Evolutionary conservation across 2,329 filamentous ascomycete species (phyloP).

Genomic region (Grosmannia penicillata): DNA sequence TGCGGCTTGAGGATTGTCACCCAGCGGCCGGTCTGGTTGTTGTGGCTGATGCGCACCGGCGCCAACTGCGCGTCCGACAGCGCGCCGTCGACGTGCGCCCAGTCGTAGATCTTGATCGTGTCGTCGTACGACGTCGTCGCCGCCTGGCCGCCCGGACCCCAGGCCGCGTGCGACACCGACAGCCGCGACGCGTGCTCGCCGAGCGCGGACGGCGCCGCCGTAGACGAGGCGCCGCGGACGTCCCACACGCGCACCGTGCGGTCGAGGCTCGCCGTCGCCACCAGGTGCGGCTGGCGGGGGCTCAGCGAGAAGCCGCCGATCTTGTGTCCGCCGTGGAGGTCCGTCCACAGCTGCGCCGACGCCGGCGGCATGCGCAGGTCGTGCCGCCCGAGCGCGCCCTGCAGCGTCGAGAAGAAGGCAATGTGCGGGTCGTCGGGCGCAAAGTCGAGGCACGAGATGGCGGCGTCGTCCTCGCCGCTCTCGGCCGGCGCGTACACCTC

Average conservation of each 20-base stretch:
- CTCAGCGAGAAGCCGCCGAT: conserved; percentile 87
- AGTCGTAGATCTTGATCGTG: conserved; percentile 82
- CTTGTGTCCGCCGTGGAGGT: conserved; percentile 67
- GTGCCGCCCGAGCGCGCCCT: conserved; percentile 66
- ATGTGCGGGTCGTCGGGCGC: conserved; percentile 53
- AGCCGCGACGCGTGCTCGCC: conserved; percentile 72
- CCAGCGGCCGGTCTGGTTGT: conserved; percentile 93
- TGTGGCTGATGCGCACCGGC: conserved; percentile 68
- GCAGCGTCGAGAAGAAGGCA: conserved; percentile 76
- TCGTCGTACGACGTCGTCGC: conserved; percentile 93
- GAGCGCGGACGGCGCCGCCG: conserved; percentile 48
- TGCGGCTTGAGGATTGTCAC: conserved; percentile 72
- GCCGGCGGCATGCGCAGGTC: conserved; percentile 51
- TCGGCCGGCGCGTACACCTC: conserved; percentile 64
- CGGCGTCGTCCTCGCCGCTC: conserved; percentile 40
- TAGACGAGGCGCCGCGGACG: conserved; percentile 33
- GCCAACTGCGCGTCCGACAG: conserved; percentile 58
- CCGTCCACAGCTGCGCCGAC: conserved; percentile 49
- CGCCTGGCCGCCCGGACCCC: conserved; percentile 70
- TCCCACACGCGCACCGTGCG: conserved; percentile 89
- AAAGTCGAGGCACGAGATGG: conserved; percentile 76
- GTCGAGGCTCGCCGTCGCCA: conserved; percentile 83
- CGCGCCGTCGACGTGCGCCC: conserved; percentile 38
- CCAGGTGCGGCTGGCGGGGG: conserved; percentile 62
- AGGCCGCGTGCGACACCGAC: conserved; percentile 85